A percentile compares a stretch with the other conserved stretches of the same genome.
Conservation (phyloP, 805 yeast species). For the Schwanniomyces vanrijiae region DNA sequence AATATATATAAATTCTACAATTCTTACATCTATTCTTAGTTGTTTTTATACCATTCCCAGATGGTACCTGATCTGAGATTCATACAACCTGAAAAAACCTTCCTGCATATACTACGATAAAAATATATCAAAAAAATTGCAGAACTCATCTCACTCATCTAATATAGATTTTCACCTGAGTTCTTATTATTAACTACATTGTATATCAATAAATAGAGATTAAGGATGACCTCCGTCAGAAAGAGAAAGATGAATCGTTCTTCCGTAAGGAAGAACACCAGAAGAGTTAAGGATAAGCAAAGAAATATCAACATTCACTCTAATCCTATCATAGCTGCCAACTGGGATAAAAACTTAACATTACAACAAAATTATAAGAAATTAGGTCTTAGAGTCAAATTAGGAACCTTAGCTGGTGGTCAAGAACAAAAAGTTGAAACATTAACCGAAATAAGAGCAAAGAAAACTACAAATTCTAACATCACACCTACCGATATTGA, state of each 20-base stretch:
- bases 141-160: not conserved
- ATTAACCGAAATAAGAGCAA: constrained; percentile 34
- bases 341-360: constrained; percentile 87
- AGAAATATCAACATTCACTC: constrained; percentile 64
- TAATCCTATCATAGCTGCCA: constrained; percentile 80
- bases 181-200: not conserved
- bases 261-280: constrained; percentile 65
- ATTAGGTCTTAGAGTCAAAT: constrained; percentile 70
- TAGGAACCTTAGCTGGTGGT: constrained; percentile 79
- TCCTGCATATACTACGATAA: not conserved
- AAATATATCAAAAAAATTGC: not conserved
- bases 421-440: constrained; percentile 56
- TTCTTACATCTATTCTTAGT: too few relatives aligned
- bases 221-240: constrained; percentile 70
- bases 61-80: too few relatives aligned
- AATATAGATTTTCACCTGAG: not conserved
- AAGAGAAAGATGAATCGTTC: constrained; percentile 81
- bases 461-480: constrained; percentile 16
- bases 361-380: constrained; percentile 82
- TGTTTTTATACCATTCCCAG: too few relatives aligned
- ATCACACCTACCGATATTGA: constrained; percentile 30
- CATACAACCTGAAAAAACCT: too few relatives aligned
- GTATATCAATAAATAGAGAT: constrained; percentile 1
- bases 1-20: too few relatives aligned
- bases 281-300: constrained; percentile 69